Conservation (phyloP, 2,329 filamentous ascomycete species). For the Alternaria sp. region DNA sequence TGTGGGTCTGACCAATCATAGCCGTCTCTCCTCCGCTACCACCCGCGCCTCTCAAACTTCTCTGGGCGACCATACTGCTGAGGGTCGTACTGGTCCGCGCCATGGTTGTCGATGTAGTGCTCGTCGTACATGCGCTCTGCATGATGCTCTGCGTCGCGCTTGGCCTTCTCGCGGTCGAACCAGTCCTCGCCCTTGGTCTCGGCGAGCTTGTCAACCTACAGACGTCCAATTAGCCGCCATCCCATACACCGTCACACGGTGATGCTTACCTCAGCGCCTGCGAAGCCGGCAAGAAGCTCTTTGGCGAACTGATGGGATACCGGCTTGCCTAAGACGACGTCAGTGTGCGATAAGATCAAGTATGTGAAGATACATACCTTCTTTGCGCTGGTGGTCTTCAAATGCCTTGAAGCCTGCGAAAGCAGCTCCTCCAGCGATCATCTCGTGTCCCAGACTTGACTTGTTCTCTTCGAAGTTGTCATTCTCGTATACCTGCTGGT, state of each 20-base stretch:
- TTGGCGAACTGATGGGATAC: constrained; percentile 79
- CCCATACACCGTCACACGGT: not conserved
- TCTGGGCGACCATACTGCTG: constrained; percentile 49
- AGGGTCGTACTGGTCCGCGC: constrained; percentile 55
- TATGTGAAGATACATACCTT: constrained; percentile 58
- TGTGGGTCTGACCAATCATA: constrained; percentile 2
- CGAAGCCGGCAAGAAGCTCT: constrained; percentile 74
- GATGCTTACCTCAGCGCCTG: constrained; percentile 67
- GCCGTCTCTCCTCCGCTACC: constrained; percentile 21
- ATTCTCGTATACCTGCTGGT: constrained; percentile 62
- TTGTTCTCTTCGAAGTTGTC: constrained; percentile 60
- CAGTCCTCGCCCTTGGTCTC: constrained; percentile 62
- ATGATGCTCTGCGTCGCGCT: constrained; percentile 52
- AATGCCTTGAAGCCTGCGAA: constrained; percentile 83
- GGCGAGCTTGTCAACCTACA: constrained; percentile 67
- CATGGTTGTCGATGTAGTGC: constrained; percentile 52
- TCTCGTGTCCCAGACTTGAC: constrained; percentile 72
- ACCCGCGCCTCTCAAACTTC: constrained; percentile 35
- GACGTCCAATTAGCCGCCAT: not conserved
- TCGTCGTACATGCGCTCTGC: constrained; percentile 57
- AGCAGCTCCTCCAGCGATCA: constrained; percentile 75
- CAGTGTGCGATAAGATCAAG: constrained; percentile 4
- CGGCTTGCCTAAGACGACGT: constrained; percentile 63
- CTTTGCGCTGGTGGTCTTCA: constrained; percentile 74
- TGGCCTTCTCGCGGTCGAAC: constrained; percentile 56